These are phyloP conservation scores for Irpex lacteus DNA, from an alignment of 1,284 basidiomycete species.

Conservation along the genomic window DNA sequence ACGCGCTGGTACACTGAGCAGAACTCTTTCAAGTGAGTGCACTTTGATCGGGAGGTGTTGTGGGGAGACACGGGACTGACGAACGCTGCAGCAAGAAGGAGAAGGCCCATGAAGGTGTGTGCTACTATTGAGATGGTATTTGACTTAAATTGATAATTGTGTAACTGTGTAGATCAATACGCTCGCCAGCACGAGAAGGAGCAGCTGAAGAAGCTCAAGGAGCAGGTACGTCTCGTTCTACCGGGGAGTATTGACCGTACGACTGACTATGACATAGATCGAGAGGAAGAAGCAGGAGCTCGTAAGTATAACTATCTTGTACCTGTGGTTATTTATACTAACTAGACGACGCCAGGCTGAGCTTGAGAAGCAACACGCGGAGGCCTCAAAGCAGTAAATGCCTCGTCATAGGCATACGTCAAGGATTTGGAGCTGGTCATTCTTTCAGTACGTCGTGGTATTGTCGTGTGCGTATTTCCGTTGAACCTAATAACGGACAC, in stretches of 20 bases:
- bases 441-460: neutral
- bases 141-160: too few species aligned
- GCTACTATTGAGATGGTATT: neutral
- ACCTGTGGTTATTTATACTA: neutral
- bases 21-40: constrained; percentile 44
- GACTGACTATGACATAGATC: constrained; percentile 39
- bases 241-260: neutral
- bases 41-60: constrained; percentile 31
- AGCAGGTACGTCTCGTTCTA: constrained; percentile 42
- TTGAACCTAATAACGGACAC: neutral
- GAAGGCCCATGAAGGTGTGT: constrained; percentile 65
- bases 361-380: constrained; percentile 37
- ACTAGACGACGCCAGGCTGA: constrained; percentile 23
- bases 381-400: constrained; percentile 14
- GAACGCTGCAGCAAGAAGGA: constrained; percentile 58
- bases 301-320: constrained; percentile 32
- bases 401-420: neutral
- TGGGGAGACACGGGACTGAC: constrained; percentile 10
- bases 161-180: constrained; percentile 48
- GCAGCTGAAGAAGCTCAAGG: constrained; percentile 54
- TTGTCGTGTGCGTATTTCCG: neutral
- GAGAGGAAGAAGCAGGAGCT: constrained; percentile 56
- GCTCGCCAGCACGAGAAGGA: constrained; percentile 52
- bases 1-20: constrained; percentile 33
- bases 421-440: neutral